These are phyloP conservation scores for Melastoma malabathricum DNA, from an alignment of 345 rosid genomes.

Conservation along the genomic window DNA sequence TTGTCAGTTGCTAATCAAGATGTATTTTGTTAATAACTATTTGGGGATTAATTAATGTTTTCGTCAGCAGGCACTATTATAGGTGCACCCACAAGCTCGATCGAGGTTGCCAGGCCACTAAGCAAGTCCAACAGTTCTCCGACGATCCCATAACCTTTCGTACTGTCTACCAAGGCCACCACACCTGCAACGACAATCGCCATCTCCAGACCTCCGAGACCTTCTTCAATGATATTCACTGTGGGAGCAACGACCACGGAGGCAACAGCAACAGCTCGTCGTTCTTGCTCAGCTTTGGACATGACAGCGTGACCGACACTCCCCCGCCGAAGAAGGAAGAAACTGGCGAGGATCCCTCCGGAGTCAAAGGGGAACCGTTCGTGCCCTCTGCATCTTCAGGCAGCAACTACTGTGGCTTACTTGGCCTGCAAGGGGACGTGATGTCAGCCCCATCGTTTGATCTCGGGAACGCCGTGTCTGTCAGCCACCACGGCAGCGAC, in stretches of 20 bases:
- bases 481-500: not conserved
- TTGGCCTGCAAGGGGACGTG: not conserved
- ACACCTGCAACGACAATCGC: constrained; percentile 22
- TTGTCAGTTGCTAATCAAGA: not conserved
- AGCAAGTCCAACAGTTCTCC: constrained; percentile 33
- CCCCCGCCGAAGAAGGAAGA: not conserved
- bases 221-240: constrained; percentile 1
- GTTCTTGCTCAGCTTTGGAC: constrained; percentile 22
- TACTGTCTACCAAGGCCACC: constrained; percentile 32
- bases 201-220: constrained; percentile 8
- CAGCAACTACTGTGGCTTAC: not conserved
- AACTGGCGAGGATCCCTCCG: not conserved
- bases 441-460: constrained; percentile 1
- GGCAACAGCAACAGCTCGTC: constrained; percentile 9
- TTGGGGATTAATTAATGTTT: not conserved
- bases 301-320: constrained; percentile 1
- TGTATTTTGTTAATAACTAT: not conserved
- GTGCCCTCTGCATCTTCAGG: not conserved
- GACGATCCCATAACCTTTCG: constrained; percentile 23
- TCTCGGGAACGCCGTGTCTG: constrained; percentile 7
- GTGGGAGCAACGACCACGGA: not conserved
- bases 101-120: constrained; percentile 37
- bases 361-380: not conserved
- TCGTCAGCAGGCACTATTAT: constrained; percentile 27
- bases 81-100: constrained; percentile 42